Evolutionary conservation across 805 yeast species (phyloP).

Genomic region (Yamadazyma laniorum): DNA sequence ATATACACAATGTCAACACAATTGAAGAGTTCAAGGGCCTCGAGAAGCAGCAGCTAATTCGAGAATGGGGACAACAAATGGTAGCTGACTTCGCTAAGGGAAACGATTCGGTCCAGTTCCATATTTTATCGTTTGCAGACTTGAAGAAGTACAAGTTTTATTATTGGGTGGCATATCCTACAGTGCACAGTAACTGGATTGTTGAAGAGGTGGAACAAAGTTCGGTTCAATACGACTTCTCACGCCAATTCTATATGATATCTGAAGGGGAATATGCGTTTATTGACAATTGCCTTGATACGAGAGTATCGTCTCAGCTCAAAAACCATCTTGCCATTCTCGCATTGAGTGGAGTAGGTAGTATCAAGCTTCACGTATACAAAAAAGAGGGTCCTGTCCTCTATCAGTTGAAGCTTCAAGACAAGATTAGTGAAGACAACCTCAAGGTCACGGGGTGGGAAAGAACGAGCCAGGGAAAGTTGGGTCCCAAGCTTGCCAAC

Average conservation of each 20-base stretch:
- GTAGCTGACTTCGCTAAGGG: conserved; percentile 31
- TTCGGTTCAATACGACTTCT: conserved; percentile 1
- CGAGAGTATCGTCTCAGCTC: conserved; percentile 49
- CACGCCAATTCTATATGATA: conserved; percentile 5
- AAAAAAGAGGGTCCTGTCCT: conserved; percentile 20
- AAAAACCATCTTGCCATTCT: conserved; percentile 58
- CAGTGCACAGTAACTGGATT: conserved; percentile 27
- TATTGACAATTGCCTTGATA: conserved; percentile 30
- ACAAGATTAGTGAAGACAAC: not conserved
- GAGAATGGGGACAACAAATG: conserved; percentile 32
- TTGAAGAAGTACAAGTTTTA: conserved; percentile 82
- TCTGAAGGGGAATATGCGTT: conserved; percentile 18
- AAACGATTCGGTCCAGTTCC: conserved; percentile 29
- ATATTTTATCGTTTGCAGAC: conserved; percentile 71
- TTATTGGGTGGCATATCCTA: conserved; percentile 89
- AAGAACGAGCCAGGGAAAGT: conserved; percentile 64
- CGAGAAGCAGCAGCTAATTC: conserved; percentile 62
- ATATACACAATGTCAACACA: conserved; percentile 65
- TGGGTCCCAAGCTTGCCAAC: conserved; percentile 83
- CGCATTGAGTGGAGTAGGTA: conserved; percentile 22
- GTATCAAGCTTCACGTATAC: conserved; percentile 24
- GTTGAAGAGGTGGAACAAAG: not conserved
- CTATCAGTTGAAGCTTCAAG: conserved; percentile 17
- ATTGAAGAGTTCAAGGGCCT: conserved; percentile 76
- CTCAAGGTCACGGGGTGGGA: conserved; percentile 83